phyloP scores from a whole-genome alignment of 768 basidiomycete genomes.

The Tricholoma flavovirens region DNA sequence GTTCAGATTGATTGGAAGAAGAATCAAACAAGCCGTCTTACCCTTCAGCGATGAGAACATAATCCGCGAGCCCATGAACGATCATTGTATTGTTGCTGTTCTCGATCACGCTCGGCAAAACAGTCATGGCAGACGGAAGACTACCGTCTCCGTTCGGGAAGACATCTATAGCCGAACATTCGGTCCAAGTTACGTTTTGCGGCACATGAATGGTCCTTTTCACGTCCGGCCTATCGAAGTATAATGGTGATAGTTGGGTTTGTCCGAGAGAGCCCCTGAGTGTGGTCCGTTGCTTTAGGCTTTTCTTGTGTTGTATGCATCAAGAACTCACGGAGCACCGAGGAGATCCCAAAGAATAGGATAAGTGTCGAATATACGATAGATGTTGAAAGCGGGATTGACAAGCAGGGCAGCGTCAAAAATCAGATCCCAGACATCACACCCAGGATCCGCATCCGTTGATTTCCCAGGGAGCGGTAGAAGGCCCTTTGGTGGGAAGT shows the following conservation, averaged over 20 bases:
- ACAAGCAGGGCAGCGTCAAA: conserved; percentile 53
- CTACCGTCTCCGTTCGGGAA: conserved; percentile 60
- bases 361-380: conserved; percentile 72
- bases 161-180: conserved; percentile 56
- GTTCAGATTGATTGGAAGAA: not conserved
- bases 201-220: conserved; percentile 72
- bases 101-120: conserved; percentile 62
- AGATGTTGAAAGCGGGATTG: conserved; percentile 76
- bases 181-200: conserved; percentile 48
- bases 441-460: conserved; percentile 39
- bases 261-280: conserved; percentile 53
- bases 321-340: conserved; percentile 59
- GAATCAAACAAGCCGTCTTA: conserved; percentile 20
- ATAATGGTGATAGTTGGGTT: conserved; percentile 51
- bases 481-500: conserved; percentile 59
- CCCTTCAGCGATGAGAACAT: conserved; percentile 71
- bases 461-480: conserved; percentile 67
- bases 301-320: not conserved
- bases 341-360: conserved; percentile 76
- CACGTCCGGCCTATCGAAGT: conserved; percentile 66
- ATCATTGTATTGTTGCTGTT: conserved; percentile 45
- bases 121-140: conserved; percentile 54
- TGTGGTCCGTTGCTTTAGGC: not conserved
- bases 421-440: conserved; percentile 65
- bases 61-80: conserved; percentile 70